Percentiles rank a stretch among this genome's conserved stretches.
These are phyloP conservation scores for Domatiomyces catenatus DNA, from an alignment of 2,329 filamentous ascomycete species.

Conservation along the genomic window DNA sequence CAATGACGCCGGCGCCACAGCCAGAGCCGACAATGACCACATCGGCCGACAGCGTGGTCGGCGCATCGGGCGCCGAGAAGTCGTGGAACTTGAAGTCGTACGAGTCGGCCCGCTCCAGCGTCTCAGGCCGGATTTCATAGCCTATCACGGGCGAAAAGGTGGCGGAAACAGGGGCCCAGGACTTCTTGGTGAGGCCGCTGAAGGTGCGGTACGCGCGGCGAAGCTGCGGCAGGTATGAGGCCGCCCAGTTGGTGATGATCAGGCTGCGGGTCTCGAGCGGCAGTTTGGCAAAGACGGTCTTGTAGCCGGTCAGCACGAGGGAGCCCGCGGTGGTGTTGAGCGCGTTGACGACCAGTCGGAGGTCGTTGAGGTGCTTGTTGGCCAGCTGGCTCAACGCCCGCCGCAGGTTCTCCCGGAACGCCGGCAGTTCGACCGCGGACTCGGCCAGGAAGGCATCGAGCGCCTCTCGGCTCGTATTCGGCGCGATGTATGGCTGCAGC, in stretches of 20 bases:
- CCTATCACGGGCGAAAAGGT: slow-evolving; percentile 36
- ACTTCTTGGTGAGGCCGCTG: slow-evolving; percentile 34
- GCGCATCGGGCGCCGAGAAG: slow-evolving; percentile 35
- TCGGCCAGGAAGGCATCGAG: slow-evolving; percentile 35
- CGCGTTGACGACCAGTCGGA: slow-evolving; percentile 37
- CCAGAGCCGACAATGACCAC: slow-evolving; percentile 77
- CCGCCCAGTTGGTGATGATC: slow-evolving; percentile 39
- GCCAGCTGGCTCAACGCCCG: slow-evolving; percentile 36
- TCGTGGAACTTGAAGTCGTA: slow-evolving; percentile 44
- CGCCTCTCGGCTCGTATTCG: slow-evolving; percentile 22
- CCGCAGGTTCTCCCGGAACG: slow-evolving; percentile 35
- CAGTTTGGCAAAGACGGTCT: slow-evolving; percentile 39
- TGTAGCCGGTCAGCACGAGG: slow-evolving; percentile 41
- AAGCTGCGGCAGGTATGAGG: slow-evolving; percentile 37
- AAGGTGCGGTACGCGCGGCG: slow-evolving; percentile 36
- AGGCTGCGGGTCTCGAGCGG: slow-evolving; percentile 38
- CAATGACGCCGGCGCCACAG: slow-evolving; percentile 62
- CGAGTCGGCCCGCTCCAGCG: slow-evolving; percentile 36
- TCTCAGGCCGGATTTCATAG: slow-evolving; percentile 39
- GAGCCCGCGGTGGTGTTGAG: slow-evolving; percentile 42
- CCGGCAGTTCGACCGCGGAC: slow-evolving; percentile 31
- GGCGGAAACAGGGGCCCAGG: slow-evolving; percentile 39
- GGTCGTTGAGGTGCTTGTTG: slow-evolving; percentile 31
- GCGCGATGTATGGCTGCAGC: slow-evolving; percentile 19
- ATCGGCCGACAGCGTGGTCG: slow-evolving; percentile 52